phyloP scores from a whole-genome alignment of 2,329 filamentous ascomycete species.

The Arachnomyces sp. region DNA sequence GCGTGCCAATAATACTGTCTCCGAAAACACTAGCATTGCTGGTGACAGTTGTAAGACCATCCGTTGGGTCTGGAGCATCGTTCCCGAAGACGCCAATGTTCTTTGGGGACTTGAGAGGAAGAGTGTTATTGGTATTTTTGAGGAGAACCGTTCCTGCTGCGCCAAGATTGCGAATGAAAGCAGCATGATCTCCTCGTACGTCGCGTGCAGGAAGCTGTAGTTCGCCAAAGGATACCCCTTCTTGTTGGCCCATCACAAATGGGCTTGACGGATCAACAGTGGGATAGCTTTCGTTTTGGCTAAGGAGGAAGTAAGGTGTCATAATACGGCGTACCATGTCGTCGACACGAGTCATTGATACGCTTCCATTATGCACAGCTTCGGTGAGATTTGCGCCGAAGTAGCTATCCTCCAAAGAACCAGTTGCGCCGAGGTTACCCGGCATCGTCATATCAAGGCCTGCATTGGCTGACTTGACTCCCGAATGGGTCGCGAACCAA shows the following conservation, averaged over 20 bases:
- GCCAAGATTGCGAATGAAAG: conserved; percentile 42
- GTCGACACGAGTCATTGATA: conserved; percentile 49
- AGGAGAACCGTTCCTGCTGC: conserved; percentile 52
- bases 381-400: conserved; percentile 38
- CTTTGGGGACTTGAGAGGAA: conserved; percentile 37
- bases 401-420: too few species aligned
- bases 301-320: conserved; percentile 5
- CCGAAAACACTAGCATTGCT: conserved; percentile 8
- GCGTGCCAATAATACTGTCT: conserved; percentile 5
- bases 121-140: conserved; percentile 44
- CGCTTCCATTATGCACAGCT: conserved; percentile 54
- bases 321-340: conserved; percentile 50
- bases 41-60: conserved; percentile 23
- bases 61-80: conserved; percentile 19
- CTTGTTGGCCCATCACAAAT: background rate
- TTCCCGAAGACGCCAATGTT: conserved; percentile 14
- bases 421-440: conserved; percentile 43
- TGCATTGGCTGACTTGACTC: conserved; percentile 58
- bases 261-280: too few species aligned
- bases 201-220: conserved; percentile 23
- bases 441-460: conserved; percentile 87
- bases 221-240: background rate
- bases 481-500: conserved; percentile 68
- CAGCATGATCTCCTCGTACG: conserved; percentile 40
- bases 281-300: too few species aligned